Base-by-base conservation (phyloP, 2,329 filamentous ascomycete species). In the Colletotrichum costaricense region DNA sequence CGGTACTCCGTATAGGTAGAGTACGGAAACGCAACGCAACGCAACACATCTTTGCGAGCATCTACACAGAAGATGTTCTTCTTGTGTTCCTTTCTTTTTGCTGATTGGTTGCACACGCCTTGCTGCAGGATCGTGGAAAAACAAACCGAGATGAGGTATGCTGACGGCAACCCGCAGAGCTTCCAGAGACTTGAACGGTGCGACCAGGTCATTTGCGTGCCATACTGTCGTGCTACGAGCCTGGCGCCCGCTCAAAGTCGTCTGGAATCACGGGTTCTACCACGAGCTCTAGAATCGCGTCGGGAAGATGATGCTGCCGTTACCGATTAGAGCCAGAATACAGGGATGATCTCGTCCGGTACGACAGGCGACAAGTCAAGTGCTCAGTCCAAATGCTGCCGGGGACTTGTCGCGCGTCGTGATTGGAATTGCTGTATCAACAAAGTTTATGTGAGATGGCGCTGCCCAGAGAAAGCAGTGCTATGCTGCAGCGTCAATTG, bases 101-200 rank as follows among this genome's bases (percentile, higher is more conserved):
- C 58, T 65, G 56, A 70, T 65, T 73, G 60, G 69, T 66, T 38
- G 56, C 30, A 68, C 60, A 64, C 62, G 73, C 65, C 65, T 73
- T 69, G 72, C 74, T 75, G 74, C 74, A 75, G 74, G 74, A 75
- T 75, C 74, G 72, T 69, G 60, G 63, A 58, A 42, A 73, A 42
- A 73, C 59, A 73, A 66, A 67, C 68, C 38, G 68, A 75, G 68
- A 75, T 75, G 72, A 74, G 52, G 72, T 58, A 74, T 67, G 57
- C 57, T 35, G 52, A 28, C 63, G 72, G 72, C 72, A 63, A 28
- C 54, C 57, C 35, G 59, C 72, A 74, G 72, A 33, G 63, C 59
- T 63, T 33, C 62, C 57, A 67, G 49, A 58, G 52, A 72, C 46
- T 59, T 30, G n/a, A 24, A 58, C 26, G 24, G 62, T 67, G 57